A percentile compares a stretch with the other conserved stretches of the same genome.
Evolutionary conservation across 73 alveolate genomes (phyloP).

Genomic region (Paramecium sonneborni): DNA sequence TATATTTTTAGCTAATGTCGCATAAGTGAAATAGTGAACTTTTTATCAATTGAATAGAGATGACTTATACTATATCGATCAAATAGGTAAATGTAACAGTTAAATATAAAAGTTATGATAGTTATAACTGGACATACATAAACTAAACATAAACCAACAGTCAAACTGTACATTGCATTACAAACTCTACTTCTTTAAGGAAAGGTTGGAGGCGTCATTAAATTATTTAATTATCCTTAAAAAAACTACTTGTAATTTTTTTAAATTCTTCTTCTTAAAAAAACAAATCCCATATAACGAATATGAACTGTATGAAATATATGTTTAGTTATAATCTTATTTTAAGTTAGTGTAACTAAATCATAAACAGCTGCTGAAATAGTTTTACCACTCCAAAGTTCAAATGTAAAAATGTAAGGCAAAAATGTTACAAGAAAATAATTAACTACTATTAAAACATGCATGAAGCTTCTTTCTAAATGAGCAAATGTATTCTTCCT

Average conservation of each 20-base stretch:
- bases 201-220: conserved; percentile 32
- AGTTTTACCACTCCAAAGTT: conserved; percentile 10
- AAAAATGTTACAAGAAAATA: conserved; percentile 31
- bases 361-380: conserved; percentile 16
- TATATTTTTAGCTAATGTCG: background rate
- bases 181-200: conserved; percentile 41
- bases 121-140: conserved; percentile 12
- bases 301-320: conserved; percentile 39
- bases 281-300: background rate
- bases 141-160: background rate
- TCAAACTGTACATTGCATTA: background rate
- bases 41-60: conserved; percentile 11
- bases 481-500: conserved; percentile 17
- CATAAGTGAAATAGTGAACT: background rate
- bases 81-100: background rate
- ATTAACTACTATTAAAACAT: background rate
- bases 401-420: conserved; percentile 24
- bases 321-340: background rate
- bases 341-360: background rate
- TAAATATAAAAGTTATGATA: background rate
- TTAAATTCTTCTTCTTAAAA: background rate
- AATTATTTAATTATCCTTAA: conserved; percentile 11
- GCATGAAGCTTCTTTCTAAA: background rate
- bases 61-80: background rate
- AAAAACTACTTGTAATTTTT: background rate